A percentile compares a stretch with the other conserved stretches of the same genome.
phyloP scores from a whole-genome alignment of 345 rosid species.

The Boechera retrofracta region DNA sequence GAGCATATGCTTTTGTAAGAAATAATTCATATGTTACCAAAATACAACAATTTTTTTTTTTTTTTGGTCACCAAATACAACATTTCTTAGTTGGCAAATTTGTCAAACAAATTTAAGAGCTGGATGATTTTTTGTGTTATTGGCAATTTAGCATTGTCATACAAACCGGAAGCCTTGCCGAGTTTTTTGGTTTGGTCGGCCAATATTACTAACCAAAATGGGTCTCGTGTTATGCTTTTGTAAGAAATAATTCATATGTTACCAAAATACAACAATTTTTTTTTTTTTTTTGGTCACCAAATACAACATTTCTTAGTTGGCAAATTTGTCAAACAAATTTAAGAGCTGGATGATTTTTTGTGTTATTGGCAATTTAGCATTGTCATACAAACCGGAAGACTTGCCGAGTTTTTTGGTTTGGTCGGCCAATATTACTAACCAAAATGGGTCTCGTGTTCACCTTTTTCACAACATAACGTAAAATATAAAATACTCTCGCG shows the following conservation, averaged over 20 bases:
- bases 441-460: background rate
- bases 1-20: background rate
- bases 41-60: background rate
- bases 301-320: conserved; percentile 21
- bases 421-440: conserved; percentile 31
- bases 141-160: conserved; percentile 11
- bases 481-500: background rate
- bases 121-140: background rate
- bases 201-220: background rate
- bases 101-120: conserved; percentile 20
- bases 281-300: background rate
- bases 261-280: background rate
- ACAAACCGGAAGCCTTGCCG: conserved; percentile 36
- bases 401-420: conserved; percentile 33
- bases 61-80: background rate
- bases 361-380: conserved; percentile 2
- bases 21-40: conserved; percentile 12
- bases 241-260: conserved; percentile 10
- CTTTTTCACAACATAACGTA: conserved; percentile 32
- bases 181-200: conserved; percentile 40
- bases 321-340: conserved; percentile 18
- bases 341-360: conserved; percentile 10
- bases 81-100: conserved; percentile 27
- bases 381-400: conserved; percentile 32
- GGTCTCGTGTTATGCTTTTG: conserved; percentile 1